A percentile compares a stretch with the other conserved stretches of the same genome.
Conservation (phyloP, 345 rosid genomes). For the Eucalyptus marginata region DNA sequence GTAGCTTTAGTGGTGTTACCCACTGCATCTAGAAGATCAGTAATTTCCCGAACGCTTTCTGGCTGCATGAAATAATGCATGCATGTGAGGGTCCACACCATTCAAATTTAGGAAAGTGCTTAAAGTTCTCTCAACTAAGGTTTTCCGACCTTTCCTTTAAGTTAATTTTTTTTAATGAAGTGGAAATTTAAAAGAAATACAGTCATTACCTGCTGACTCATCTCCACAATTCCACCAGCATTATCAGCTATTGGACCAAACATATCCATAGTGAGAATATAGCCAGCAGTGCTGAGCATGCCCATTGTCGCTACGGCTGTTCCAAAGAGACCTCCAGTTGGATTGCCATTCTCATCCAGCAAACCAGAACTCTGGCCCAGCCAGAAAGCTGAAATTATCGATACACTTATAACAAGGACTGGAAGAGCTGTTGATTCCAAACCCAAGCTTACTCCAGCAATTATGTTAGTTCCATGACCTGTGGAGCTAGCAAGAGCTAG, state of each 20-base stretch:
- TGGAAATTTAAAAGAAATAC: neutral
- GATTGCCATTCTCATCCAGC: conserved; percentile 73
- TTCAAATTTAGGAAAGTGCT: neutral
- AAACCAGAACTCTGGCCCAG: conserved; percentile 90
- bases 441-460: conserved; percentile 99
- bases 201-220: conserved; percentile 90
- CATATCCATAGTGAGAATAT: conserved; percentile 99
- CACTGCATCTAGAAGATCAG: conserved; percentile 99
- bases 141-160: neutral
- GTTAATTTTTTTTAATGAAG: neutral
- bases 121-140: neutral
- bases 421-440: conserved; percentile 78
- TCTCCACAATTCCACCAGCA: conserved; percentile 99
- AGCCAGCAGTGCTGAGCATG: conserved; percentile 99
- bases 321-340: conserved; percentile 96
- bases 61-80: neutral
- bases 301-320: conserved; percentile 99
- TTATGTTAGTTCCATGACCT: conserved; percentile 97
- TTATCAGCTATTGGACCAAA: conserved; percentile 99
- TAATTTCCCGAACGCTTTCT: conserved; percentile 79
- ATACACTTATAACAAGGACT: conserved; percentile 35
- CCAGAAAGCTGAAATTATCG: conserved; percentile 88
- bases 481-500: conserved; percentile 97
- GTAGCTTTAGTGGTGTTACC: conserved; percentile 99
- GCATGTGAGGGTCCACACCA: neutral